Evolutionary conservation across 805 yeast genomes (phyloP).

Genomic region (Candida multigemmis): DNA sequence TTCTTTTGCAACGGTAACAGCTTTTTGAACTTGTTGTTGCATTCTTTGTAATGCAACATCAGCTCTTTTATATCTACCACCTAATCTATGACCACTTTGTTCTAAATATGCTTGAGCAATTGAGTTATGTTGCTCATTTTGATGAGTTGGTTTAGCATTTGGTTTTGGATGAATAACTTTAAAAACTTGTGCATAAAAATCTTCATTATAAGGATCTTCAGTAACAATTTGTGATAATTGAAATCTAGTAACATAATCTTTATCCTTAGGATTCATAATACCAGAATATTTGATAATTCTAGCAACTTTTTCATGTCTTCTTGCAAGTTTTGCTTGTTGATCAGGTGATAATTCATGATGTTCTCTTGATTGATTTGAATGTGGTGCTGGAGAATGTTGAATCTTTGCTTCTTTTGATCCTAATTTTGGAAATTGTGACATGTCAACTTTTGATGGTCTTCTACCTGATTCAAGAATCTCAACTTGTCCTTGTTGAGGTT

Average conservation of each 20-base stretch:
- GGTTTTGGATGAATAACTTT: slow-evolving; percentile 49
- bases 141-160: slow-evolving; percentile 36
- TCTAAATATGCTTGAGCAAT: slow-evolving; percentile 89
- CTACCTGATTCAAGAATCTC: slow-evolving; percentile 5
- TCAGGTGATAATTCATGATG: slow-evolving; percentile 45
- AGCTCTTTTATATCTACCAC: slow-evolving; percentile 76
- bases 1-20: slow-evolving; percentile 91
- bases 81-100: slow-evolving; percentile 84
- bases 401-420: slow-evolving; percentile 32
- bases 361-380: slow-evolving; percentile 67
- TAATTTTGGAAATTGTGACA: slow-evolving; percentile 47
- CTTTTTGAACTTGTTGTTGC: slow-evolving; percentile 97
- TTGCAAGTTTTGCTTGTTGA: slow-evolving; percentile 57
- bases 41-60: slow-evolving; percentile 91
- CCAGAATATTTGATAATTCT: slow-evolving; percentile 79
- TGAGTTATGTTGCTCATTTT: slow-evolving; percentile 54
- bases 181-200: slow-evolving; percentile 90
- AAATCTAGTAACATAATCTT: slow-evolving; percentile 88
- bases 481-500: slow-evolving; percentile 1
- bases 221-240: slow-evolving; percentile 94
- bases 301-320: slow-evolving; percentile 67
- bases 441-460: slow-evolving; percentile 14
- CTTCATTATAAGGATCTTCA: slow-evolving; percentile 95
- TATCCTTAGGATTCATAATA: slow-evolving; percentile 94
- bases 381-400: slow-evolving; percentile 38